Base-by-base conservation (phyloP, 345 rosid genomes). In the Rhizophora mangle region DNA sequence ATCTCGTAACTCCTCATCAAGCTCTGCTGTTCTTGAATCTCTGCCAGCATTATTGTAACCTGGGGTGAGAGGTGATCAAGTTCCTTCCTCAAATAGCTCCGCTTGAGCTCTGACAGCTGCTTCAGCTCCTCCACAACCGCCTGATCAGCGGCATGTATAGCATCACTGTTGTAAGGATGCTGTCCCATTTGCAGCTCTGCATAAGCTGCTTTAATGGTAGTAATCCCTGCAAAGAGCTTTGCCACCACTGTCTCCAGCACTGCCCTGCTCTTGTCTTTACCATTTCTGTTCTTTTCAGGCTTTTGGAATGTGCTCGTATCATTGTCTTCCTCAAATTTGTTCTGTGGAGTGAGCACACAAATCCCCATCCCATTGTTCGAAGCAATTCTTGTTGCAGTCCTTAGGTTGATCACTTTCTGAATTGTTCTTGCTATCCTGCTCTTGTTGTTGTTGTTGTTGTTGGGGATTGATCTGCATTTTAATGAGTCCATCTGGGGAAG, bases 181-280 rank as follows among this genome's bases (percentile, higher is more conserved):
- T 95, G 97, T 13, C 96, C 99, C 81, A 89, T 80, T 74, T 95
- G 99, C 20, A 95, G 84, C 92, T 95, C 97, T 0, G 95, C 96
- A 65, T 92, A 95, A 5, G 96, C 88, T 4, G 97, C 99, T 79
- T 95, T 95, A 54, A 95, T 89, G 18, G 97, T 57, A 11, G 97
- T 89, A 21, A 83, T 75, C 8, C 87, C 77, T 0, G 99, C 97
- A 70, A 95, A 95, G 19, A 91, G 83, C 85, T 86, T 88, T 0
- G 99, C 96, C 0, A 81, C 62, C 21, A 95, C 75, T 1, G 99
- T 92, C 70, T 95, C 88, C 19, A 92, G 62, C 0, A 84, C 86
- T 0, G 96, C 87, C 61, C 79, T 82, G 52, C 69, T 82, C 61
- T 80, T 83, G 29, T 69, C 83, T n/a, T 63, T 61, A 11, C 78